Base-by-base conservation (phyloP, 768 basidiomycete genomes). In the Ramaria sp. region DNA sequence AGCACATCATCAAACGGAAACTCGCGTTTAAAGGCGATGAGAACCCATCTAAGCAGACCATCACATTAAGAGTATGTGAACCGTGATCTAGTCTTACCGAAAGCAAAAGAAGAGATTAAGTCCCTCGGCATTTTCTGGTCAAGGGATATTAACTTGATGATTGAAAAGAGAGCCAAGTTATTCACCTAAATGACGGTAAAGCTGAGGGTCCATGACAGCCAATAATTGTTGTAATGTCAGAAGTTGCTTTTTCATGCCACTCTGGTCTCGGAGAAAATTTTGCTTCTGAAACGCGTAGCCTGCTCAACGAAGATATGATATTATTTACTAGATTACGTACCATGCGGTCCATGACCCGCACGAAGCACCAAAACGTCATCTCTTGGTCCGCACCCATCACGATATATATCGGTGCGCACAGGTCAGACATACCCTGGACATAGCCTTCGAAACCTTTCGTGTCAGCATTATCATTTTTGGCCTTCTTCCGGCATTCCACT, bases 71-170 rank as follows among this genome's bases (percentile, higher is more conserved):
- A 13, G 22, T 3, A 55, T 27, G 22, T 52, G 50, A 54, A 58
- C 2, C 37, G 25, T 3, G 9, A 47, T 30, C 22, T 30, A 49
- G 18, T 65, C 78, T 62, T 73, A 94, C 81, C 95, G 81, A 79
- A 97, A 99, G 68, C 93, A 97, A 74, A 97, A 97, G 75, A 98
- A 98, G 27, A 98, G 67, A 67, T 98, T 97, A 58, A 98, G 74
- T 1, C 80, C 85, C 58, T 94, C 94, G 0, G 83, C 77, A 64
- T 88, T 82, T 78, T 98, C 81, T 91, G 75, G 75, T 57, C 16
- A 55, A 48, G 54, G 58, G 24, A 37, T 47, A 16, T 44, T 20
- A 28, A 39, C 15, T 34, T 20, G 9, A 5, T 51, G 27, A 9
- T 20, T 49, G n/a, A 30, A 50, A 28, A 37, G 9, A 16, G 13